Conservation (phyloP, 306 rosid species). For the Medicago arabica region DNA sequence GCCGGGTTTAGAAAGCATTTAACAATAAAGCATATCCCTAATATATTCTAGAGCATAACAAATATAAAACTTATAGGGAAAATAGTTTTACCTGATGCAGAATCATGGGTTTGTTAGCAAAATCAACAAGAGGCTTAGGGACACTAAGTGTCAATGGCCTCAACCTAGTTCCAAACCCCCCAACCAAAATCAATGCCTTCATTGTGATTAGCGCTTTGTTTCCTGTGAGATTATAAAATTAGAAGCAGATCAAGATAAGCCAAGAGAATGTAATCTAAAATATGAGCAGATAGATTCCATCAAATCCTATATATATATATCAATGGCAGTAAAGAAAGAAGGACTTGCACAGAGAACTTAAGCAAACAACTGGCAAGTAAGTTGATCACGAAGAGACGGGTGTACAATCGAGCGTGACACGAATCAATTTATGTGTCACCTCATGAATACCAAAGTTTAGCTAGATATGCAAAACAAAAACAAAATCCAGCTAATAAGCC, state of each 20-base stretch:
- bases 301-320: conserved; percentile 39
- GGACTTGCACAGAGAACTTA: conserved; percentile 26
- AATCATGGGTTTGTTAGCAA: conserved; percentile 99
- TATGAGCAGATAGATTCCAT: conserved; percentile 31
- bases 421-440: conserved; percentile 36
- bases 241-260: conserved; percentile 32
- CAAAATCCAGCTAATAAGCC: conserved; percentile 46
- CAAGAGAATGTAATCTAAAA: conserved; percentile 28
- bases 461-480: conserved; percentile 33
- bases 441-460: conserved; percentile 29
- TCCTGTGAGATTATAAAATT: conserved; percentile 49
- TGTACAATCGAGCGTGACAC: conserved; percentile 32
- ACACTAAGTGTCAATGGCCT: conserved; percentile 99
- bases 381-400: conserved; percentile 38
- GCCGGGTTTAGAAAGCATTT: conserved; percentile 28
- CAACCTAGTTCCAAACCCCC: conserved; percentile 98
- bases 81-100: conserved; percentile 82
- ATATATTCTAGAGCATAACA: conserved; percentile 4
- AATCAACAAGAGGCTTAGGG: conserved; percentile 99
- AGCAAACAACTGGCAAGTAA: conserved; percentile 36
- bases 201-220: conserved; percentile 56
- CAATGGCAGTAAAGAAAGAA: conserved; percentile 32
- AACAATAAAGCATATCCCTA: conserved; percentile 19
- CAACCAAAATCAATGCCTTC: conserved; percentile 98
- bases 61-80: neutral